A percentile compares a stretch with the other conserved stretches of the same genome.
Conservation (phyloP, 371 early-diverging fungal species). For the Chytridiales sp. region DNA sequence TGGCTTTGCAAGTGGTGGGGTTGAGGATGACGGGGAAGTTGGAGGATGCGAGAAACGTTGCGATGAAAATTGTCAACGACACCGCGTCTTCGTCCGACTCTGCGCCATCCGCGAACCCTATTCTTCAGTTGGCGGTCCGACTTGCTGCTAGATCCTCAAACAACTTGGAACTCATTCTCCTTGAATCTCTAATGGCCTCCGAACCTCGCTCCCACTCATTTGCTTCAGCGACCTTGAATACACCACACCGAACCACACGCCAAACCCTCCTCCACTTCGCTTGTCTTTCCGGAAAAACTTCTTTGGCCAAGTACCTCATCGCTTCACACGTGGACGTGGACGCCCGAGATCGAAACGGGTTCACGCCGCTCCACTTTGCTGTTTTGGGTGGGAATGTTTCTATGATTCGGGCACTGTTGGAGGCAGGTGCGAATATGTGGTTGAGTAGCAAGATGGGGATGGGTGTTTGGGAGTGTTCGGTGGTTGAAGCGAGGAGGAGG, state of each 20-base stretch:
- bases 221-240: conserved; percentile 18
- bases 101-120: conserved; percentile 8
- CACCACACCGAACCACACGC: conserved; percentile 29
- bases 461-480: conserved; percentile 17
- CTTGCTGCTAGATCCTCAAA: neutral
- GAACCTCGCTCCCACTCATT: conserved; percentile 27
- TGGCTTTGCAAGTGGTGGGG: conserved; percentile 80
- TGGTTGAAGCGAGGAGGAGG: conserved; percentile 8
- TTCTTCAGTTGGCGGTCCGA: too few species aligned
- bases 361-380: conserved; percentile 55
- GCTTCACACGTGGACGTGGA: conserved; percentile 29
- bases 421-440: conserved; percentile 7
- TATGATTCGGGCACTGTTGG: conserved; percentile 40
- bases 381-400: conserved; percentile 41
- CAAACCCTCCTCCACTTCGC: conserved; percentile 55
- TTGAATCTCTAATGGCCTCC: conserved; percentile 2
- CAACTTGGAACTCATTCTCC: conserved; percentile 17
- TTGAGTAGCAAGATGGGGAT: neutral
- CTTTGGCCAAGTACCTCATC: conserved; percentile 42
- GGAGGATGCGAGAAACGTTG: conserved; percentile 66
- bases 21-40: conserved; percentile 74
- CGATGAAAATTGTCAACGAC: conserved; percentile 70
- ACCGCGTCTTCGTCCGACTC: conserved; percentile 32
- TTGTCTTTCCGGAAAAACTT: conserved; percentile 48
- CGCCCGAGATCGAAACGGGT: conserved; percentile 45